Conservation (phyloP, 768 basidiomycete genomes). For the Macrolepiota albuminosa region DNA sequence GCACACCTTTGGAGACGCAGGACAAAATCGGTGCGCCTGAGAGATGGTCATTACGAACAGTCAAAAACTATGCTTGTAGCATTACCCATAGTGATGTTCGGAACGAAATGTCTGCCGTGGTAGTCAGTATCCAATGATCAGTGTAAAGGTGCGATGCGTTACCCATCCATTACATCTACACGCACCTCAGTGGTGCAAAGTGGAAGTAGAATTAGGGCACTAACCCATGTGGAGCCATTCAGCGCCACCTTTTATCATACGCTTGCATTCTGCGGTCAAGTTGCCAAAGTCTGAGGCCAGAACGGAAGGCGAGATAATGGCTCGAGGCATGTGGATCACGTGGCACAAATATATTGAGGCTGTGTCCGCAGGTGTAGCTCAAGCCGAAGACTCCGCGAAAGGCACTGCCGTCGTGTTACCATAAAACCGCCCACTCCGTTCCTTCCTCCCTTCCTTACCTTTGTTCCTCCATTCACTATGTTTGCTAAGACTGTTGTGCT, state of each 20-base stretch:
- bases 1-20: conserved; percentile 80
- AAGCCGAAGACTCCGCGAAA: background rate
- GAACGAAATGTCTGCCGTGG: conserved; percentile 82
- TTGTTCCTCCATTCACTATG: conserved; percentile 26
- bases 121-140: conserved; percentile 8
- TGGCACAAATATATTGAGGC: background rate
- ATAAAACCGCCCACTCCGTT: conserved; percentile 5
- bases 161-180: conserved; percentile 98
- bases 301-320: conserved; percentile 95
- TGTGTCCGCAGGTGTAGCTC: background rate
- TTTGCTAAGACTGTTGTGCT: conserved; percentile 32
- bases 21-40: conserved; percentile 85
- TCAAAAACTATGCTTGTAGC: conserved; percentile 1
- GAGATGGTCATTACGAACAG: background rate
- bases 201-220: conserved; percentile 1
- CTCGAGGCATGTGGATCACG: conserved; percentile 51
- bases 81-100: conserved; percentile 95
- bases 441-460: conserved; percentile 10
- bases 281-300: conserved; percentile 97
- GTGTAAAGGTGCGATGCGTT: conserved; percentile 18
- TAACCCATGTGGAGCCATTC: conserved; percentile 98
- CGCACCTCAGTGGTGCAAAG: conserved; percentile 5
- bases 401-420: background rate
- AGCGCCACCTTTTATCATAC: conserved; percentile 93
- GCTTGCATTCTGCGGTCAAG: conserved; percentile 89